phyloP scores from a whole-genome alignment of 139 green algal genomes.

The Mesotaenium endlicherianum region DNA sequence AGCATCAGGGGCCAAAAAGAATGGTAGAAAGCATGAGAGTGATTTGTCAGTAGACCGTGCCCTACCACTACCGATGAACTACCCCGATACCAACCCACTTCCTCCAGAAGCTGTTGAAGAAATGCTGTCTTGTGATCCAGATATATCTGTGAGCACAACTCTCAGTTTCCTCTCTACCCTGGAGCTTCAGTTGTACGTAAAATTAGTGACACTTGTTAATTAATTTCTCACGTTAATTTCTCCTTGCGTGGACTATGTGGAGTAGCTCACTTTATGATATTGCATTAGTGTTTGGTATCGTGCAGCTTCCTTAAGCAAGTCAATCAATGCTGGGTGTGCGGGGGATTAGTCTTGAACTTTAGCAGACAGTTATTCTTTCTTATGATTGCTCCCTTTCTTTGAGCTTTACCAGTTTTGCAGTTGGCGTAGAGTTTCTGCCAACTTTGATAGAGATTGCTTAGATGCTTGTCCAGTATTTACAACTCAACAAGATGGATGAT shows the following conservation, averaged over 20 bases:
- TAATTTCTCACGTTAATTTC: neutral
- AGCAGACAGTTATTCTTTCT: too few species aligned
- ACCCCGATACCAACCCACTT: constrained; percentile 14
- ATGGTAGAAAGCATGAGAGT: too few species aligned
- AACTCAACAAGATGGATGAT: too few species aligned
- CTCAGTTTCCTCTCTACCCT: neutral
- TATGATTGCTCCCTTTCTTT: neutral
- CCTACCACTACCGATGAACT: constrained; percentile 36
- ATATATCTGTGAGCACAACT: constrained; percentile 8
- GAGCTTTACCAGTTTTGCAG: neutral
- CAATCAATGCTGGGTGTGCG: too few species aligned
- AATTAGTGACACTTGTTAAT: neutral
- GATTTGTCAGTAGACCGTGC: constrained; percentile 15
- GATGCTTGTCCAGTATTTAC: neutral
- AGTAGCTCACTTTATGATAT: too few species aligned
- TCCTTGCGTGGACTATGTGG: neutral
- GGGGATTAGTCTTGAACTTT: too few species aligned
- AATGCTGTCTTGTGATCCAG: constrained; percentile 22
- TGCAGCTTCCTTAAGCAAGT: neutral
- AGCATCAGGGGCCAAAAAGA: too few species aligned
- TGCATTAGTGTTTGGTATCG: too few species aligned
- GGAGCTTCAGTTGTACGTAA: neutral
- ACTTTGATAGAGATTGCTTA: neutral
- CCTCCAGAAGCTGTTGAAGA: constrained; percentile 17
- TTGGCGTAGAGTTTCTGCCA: neutral